Evolutionary conservation across 306 rosid species (phyloP).

Genomic region (Prunus campanulata): DNA sequence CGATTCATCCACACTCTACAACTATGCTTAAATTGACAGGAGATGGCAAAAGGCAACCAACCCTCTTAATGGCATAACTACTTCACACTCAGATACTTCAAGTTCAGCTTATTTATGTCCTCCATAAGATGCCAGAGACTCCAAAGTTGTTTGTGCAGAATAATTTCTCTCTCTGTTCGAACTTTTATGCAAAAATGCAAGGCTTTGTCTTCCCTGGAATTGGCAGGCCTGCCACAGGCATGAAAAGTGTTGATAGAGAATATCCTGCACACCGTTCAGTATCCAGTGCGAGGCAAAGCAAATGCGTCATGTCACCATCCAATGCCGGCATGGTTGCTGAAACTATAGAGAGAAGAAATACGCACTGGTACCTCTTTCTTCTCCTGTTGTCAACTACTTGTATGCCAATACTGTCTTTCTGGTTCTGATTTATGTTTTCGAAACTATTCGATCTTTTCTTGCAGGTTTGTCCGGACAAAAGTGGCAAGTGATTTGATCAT

Average conservation of each 20-base stretch:
- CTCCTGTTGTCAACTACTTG: background rate
- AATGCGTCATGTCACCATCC: slow-evolving; percentile 42
- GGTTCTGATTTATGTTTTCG: too few species aligned
- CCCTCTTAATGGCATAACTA: slow-evolving; percentile 50
- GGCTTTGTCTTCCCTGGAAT: slow-evolving; percentile 24
- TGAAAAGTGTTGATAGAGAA: slow-evolving; percentile 30
- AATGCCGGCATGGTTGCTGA: slow-evolving; percentile 47
- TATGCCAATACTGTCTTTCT: background rate
- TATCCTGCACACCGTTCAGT: slow-evolving; percentile 17
- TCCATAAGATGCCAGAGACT: background rate
- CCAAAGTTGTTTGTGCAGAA: background rate
- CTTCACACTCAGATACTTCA: slow-evolving; percentile 7
- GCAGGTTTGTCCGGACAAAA: slow-evolving; percentile 59
- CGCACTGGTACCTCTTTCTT: slow-evolving; percentile 46
- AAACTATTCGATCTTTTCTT: background rate
- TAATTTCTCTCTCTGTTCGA: background rate
- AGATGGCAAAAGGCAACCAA: slow-evolving; percentile 48
- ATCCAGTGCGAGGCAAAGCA: slow-evolving; percentile 32
- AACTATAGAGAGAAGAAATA: slow-evolving; percentile 49
- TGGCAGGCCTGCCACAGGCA: slow-evolving; percentile 31
- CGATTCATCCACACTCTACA: slow-evolving; percentile 17
- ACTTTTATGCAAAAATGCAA: slow-evolving; percentile 20
- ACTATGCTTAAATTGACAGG: slow-evolving; percentile 29
- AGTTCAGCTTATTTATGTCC: background rate
- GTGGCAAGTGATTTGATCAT: slow-evolving; percentile 51